Evolutionary conservation across 2,329 filamentous ascomycete species (phyloP), one percentile per base, ranked within the genome.

Genomic region (Coniella vitis): DNA sequence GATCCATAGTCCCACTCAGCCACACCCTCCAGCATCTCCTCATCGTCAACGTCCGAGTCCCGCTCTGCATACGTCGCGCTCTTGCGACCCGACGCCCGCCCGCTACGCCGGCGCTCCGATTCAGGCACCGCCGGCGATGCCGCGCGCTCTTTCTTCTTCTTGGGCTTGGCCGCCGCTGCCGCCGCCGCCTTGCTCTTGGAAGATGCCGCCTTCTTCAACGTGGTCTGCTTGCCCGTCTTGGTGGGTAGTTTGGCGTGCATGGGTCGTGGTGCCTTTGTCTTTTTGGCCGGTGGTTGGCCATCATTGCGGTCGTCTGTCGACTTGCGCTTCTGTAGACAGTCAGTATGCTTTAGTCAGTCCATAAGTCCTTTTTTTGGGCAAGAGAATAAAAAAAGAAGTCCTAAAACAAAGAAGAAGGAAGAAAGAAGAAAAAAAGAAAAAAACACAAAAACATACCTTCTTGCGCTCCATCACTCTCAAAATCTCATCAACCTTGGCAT

Each of bases 401-500:
- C n/a, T n/a, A n/a, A n/a, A n/a, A n/a, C 5, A 29, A 10, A 29
- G 10, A 29, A 29, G 10, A 29, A 29, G 25, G 25, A 29, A 29
- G 25, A 5, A 29, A 29, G 10, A 29, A 29, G 10, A 29, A 5
- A 29, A 29, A 10, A 29, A 29, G 25, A 29, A 29, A 29, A 29
- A 29, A 29, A 22, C 4, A 1, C 7, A 39, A 41, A 17, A 39
- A 57, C 67, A 45, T 67, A 79, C 78, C 72, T 84, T 89, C 64
- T 94, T 83, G 58, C 83, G 82, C 51, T 96, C 87, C 39, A 90
- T 61, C 1, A 71, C 70, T 60, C 74, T 72, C 21, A 85, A 61
- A 32, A 82, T 65, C 17, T 83, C 80, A 56, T 96, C 90, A 22
- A 97, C 72, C 47, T 79, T 75, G 51, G 90, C 85, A 36, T 88